These are phyloP conservation scores for Taxawa tesnikishii DNA, from an alignment of 2,329 filamentous ascomycete species.

Conservation along the genomic window DNA sequence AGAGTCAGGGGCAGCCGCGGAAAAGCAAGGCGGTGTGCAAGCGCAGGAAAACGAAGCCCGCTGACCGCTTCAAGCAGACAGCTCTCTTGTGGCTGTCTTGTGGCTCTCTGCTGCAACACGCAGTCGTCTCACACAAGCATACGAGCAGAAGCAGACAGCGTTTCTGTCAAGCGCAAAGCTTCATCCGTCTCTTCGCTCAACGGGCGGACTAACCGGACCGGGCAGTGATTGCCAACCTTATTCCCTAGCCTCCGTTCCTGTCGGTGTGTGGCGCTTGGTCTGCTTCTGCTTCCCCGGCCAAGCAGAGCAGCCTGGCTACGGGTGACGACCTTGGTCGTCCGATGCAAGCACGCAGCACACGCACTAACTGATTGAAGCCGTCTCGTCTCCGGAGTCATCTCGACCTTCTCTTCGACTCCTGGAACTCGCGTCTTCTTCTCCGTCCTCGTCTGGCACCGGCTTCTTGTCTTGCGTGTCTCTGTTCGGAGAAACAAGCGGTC, in stretches of 20 bases:
- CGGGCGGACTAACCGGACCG: no score
- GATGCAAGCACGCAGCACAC: background rate
- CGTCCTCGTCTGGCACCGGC: background rate
- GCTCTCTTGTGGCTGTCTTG: background rate
- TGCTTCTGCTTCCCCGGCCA: background rate
- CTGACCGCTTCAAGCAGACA: background rate
- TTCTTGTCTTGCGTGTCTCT: background rate
- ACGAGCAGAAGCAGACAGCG: background rate
- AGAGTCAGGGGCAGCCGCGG: background rate
- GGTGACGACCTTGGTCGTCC: background rate
- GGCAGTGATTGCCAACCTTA: no score
- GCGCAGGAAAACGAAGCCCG: background rate
- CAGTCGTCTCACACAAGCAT: background rate
- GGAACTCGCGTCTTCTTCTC: background rate
- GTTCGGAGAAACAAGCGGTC: background rate
- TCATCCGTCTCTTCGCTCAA: no score
- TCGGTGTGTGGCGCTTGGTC: background rate
- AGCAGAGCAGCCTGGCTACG: background rate
- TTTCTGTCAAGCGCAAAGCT: no score
- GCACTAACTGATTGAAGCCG: background rate
- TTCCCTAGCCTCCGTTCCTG: no score
- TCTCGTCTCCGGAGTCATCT: background rate
- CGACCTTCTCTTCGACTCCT: background rate
- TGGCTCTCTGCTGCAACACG: background rate
- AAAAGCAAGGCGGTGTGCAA: background rate